Evolutionary conservation across 2,329 filamentous ascomycete species (phyloP), one percentile per base, ranked within the genome.

Genomic region (Seiridium cupressi): DNA sequence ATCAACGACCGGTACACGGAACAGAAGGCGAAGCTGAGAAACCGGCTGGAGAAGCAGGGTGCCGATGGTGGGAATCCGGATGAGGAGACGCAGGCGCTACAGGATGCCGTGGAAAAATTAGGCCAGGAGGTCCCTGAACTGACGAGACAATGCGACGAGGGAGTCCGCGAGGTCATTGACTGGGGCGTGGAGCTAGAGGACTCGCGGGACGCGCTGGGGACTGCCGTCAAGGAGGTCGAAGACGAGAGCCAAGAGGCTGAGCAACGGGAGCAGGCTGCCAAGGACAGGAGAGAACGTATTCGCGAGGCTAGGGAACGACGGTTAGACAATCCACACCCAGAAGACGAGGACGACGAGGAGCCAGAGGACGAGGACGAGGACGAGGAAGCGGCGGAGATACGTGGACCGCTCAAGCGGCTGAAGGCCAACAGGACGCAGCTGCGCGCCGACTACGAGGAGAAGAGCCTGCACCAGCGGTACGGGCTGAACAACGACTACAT

Each of bases 401-500:
- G 61, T 10, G 72, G 74, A 4, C 70, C 74, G 9, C 61, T 72
- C 26, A 66, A 68, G 5, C 60, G 77, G n/a, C 72, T 81, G 46
- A 66, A 72, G 44, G 61, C 74, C 5, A 69, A 74, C 10, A 74
- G 75, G 36, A 67, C 72, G 36, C 63, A 71, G 40, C 80, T 79
- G 58, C 67, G 71, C 0, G 67, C 65, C 9, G 77, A 80, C 46
- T 86, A 85, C 67, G 71, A 69, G 0, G 63, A 66, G 1, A 71
- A 81, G 64, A 73, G 68, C 42, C 67, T 75, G 51, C 71, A 81
- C 61, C 71, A 82, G 64, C 80, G 80, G 34, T 87, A 87, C 67
- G 83, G 77, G 4, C 64, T 77, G 10, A 78, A 86, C 71, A 87
- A 87, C 68, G 82, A 86, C 66, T 87, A 87, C 66, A 78, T 80